phyloP scores from a whole-genome alignment of 148 eudicot species.

The Dianthus caryophyllus region DNA sequence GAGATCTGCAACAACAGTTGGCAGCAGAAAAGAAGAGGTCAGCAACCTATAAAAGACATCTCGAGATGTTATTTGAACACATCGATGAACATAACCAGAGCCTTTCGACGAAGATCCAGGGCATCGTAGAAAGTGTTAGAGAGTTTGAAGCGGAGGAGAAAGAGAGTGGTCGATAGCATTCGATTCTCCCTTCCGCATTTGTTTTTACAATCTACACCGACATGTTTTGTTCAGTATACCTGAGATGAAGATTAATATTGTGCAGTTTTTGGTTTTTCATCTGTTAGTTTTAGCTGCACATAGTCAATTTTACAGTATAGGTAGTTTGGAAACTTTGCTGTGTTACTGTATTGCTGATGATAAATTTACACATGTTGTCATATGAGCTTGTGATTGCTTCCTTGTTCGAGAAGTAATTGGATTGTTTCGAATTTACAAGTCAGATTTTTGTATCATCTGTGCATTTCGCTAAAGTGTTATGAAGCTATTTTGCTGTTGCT shows the following conservation, averaged over 20 bases:
- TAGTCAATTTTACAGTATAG: constrained; percentile 5
- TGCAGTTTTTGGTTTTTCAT: constrained; percentile 1
- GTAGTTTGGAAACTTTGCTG: neutral
- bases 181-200: constrained; percentile 11
- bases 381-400: neutral
- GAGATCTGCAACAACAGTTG: constrained; percentile 84
- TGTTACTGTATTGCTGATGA: neutral
- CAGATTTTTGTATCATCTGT: neutral
- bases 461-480: too few species aligned
- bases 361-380: constrained; percentile 14
- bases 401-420: constrained; percentile 10
- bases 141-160: constrained; percentile 67
- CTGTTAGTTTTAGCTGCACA: constrained; percentile 1
- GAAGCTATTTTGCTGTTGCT: too few species aligned
- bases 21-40: constrained; percentile 75
- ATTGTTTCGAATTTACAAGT: neutral
- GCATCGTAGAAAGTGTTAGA: constrained; percentile 60
- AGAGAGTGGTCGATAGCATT: constrained; percentile 39
- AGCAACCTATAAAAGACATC: constrained; percentile 77
- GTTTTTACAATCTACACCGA: constrained; percentile 4
- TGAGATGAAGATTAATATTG: constrained; percentile 15
- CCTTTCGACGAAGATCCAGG: constrained; percentile 65
- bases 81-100: constrained; percentile 83
- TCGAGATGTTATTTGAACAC: constrained; percentile 82
- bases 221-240: constrained; percentile 12